phyloP scores from a whole-genome alignment of 352 stramenopile genomes.

The Globisporangium abappressorium region DNA sequence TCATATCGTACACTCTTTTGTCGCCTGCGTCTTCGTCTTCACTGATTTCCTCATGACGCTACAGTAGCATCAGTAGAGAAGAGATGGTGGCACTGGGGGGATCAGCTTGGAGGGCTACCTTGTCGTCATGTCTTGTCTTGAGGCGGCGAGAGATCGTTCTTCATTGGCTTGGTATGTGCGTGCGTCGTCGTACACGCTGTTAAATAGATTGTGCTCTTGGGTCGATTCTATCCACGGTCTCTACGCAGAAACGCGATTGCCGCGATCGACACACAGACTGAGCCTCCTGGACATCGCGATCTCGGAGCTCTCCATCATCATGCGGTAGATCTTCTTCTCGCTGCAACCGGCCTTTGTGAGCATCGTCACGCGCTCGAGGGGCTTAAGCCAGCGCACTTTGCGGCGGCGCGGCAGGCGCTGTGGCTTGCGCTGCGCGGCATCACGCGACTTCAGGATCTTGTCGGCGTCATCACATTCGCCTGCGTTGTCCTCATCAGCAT shows the following conservation, averaged over 20 bases:
- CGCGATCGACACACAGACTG: conserved; percentile 35
- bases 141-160: not conserved
- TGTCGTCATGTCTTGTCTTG: not conserved
- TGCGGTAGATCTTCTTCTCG: conserved; percentile 62
- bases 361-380: conserved; percentile 57
- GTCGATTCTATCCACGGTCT: not conserved
- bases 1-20: conserved; percentile 9
- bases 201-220: conserved; percentile 2
- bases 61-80: not conserved
- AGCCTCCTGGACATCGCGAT: conserved; percentile 66
- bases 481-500: conserved; percentile 3
- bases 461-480: not conserved
- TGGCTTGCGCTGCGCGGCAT: conserved; percentile 2
- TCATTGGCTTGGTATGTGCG: not conserved
- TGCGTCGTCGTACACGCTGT: not conserved
- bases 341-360: conserved; percentile 62
- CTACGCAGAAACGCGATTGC: conserved; percentile 14
- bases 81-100: not conserved
- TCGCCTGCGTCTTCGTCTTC: not conserved
- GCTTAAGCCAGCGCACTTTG: conserved; percentile 63
- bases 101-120: not conserved
- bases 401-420: conserved; percentile 30
- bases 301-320: conserved; percentile 66
- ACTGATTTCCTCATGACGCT: not conserved
- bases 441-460: not conserved